phyloP scores from a whole-genome alignment of 2,329 filamentous ascomycete species.

The Sphaerulina populicola region DNA sequence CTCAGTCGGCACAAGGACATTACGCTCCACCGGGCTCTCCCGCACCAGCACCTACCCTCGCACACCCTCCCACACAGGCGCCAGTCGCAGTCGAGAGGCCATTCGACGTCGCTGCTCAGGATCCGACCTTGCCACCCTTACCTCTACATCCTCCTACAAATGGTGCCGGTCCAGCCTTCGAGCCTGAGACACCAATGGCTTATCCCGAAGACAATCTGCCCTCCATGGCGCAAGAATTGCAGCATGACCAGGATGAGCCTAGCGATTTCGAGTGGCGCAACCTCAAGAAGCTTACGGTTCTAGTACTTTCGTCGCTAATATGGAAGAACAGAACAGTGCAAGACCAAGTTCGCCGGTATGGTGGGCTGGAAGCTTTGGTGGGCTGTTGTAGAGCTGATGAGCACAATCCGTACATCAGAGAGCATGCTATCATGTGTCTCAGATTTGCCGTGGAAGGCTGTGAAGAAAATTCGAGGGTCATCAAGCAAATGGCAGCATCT shows the following conservation, averaged over 20 bases:
- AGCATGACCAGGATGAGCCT: constrained; percentile 51
- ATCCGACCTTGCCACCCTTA: constrained; percentile 31
- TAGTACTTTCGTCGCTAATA: constrained; percentile 79
- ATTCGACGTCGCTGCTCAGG: constrained; percentile 44
- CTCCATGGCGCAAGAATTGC: constrained; percentile 18
- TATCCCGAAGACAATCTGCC: constrained; percentile 34
- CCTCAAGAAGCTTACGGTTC: constrained; percentile 85
- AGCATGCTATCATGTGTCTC: constrained; percentile 81
- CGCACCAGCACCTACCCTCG: not conserved
- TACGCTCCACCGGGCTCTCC: constrained; percentile 5
- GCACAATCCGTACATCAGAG: constrained; percentile 87
- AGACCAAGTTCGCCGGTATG: constrained; percentile 73
- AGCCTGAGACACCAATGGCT: constrained; percentile 36
- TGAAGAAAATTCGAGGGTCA: constrained; percentile 62
- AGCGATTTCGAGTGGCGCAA: constrained; percentile 66
- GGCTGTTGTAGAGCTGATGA: constrained; percentile 88
- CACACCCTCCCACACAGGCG: constrained; percentile 14
- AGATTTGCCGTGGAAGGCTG: constrained; percentile 64
- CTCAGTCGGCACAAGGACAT: constrained; percentile 5
- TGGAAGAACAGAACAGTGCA: constrained; percentile 82
- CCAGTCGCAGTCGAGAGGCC: constrained; percentile 55
- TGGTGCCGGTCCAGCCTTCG: constrained; percentile 37
- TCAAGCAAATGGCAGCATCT: constrained; percentile 49
- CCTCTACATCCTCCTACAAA: constrained; percentile 24
- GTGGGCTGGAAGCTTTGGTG: constrained; percentile 77